A percentile compares a stretch with the other conserved stretches of the same genome.
Evolutionary conservation across 208 protist genomes (phyloP).

Genomic region (Acanthamoeba sp.): DNA sequence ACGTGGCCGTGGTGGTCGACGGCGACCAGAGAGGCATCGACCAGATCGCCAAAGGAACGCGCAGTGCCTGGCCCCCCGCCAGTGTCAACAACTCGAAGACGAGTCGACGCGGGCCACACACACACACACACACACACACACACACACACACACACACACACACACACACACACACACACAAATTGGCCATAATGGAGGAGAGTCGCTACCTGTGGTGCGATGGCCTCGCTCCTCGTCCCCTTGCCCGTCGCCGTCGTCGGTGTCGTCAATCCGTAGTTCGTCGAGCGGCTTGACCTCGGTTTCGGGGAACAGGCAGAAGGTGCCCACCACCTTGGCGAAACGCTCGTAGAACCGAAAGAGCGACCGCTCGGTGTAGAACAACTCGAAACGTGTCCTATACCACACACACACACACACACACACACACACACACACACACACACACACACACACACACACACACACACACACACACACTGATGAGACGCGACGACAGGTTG

Average conservation of each 20-base stretch:
- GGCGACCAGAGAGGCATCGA: background rate
- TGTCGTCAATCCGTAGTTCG: background rate
- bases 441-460: background rate
- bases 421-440: too few species aligned
- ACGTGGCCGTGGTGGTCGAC: constrained; percentile 45
- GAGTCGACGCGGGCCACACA: too few species aligned
- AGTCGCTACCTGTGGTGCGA: background rate
- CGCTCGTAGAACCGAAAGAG: constrained; percentile 47
- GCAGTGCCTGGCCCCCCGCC: background rate
- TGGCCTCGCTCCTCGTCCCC: background rate
- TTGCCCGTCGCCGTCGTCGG: background rate
- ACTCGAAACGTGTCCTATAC: constrained; percentile 9
- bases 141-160: too few species aligned
- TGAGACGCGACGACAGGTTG: too few species aligned
- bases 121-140: too few species aligned
- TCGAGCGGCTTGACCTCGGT: constrained; percentile 32
- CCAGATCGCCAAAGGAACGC: background rate
- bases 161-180: too few species aligned
- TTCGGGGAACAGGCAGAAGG: constrained; percentile 52
- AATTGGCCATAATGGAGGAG: too few species aligned
- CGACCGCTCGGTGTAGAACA: constrained; percentile 4
- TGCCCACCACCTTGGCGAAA: background rate
- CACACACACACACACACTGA: background rate
- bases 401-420: background rate
- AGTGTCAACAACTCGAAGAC: too few species aligned